Conservation (phyloP, 805 yeast species). For the Sugiyamaella boreocaroliniensis region DNA sequence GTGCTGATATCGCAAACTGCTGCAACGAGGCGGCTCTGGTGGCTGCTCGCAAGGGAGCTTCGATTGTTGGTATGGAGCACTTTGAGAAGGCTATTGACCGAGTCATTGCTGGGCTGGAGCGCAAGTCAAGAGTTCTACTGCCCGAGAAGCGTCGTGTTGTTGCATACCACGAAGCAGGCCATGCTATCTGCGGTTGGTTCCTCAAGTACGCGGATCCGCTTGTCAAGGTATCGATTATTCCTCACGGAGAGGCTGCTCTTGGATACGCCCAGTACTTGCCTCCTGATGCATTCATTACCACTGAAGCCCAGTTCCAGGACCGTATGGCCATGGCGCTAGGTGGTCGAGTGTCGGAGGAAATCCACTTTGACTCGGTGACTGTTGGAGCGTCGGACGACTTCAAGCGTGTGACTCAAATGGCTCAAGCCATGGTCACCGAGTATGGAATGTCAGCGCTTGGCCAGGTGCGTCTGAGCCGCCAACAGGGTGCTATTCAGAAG, state of each 20-base stretch:
- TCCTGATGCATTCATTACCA: slow-evolving; percentile 73
- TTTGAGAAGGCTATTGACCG: slow-evolving; percentile 92
- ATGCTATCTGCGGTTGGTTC: slow-evolving; percentile 94
- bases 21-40: slow-evolving; percentile 92
- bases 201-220: slow-evolving; percentile 83
- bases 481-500: slow-evolving; percentile 37
- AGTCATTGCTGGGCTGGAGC: slow-evolving; percentile 90
- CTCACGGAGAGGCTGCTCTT: slow-evolving; percentile 89
- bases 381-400: slow-evolving; percentile 92
- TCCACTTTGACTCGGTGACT: slow-evolving; percentile 80
- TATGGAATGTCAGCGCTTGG: slow-evolving; percentile 90
- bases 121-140: slow-evolving; percentile 69
- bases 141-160: slow-evolving; percentile 78
- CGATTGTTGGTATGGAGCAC: slow-evolving; percentile 56
- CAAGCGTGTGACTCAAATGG: slow-evolving; percentile 83
- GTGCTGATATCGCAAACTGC: slow-evolving; percentile 93
- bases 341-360: slow-evolving; percentile 86
- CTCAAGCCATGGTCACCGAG: slow-evolving; percentile 80
- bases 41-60: slow-evolving; percentile 75
- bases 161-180: slow-evolving; percentile 96
- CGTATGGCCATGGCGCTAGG: slow-evolving; percentile 93
- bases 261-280: slow-evolving; percentile 97
- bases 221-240: slow-evolving; percentile 87
- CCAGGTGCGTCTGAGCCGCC: slow-evolving; percentile 45
- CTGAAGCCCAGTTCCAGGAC: slow-evolving; percentile 69